Evolutionary conservation across 177 flowering plant genomes (phyloP), one percentile per base, ranked within the genome.

Genomic region (Tripterygium wilfordii): DNA sequence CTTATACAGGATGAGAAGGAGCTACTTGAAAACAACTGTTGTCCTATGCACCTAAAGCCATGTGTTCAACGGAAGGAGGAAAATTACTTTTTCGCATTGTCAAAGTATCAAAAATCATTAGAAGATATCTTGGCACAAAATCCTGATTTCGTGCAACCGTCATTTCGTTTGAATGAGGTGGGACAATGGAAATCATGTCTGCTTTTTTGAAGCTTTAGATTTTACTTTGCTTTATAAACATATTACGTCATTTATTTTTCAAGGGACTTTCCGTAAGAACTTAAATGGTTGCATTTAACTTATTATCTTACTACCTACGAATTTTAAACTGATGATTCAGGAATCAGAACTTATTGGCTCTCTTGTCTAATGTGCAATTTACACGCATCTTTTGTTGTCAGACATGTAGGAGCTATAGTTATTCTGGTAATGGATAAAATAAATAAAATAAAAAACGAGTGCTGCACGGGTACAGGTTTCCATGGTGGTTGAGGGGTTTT

Each of bases 1-100:
- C n/a, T n/a, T n/a, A n/a, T 60, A 47, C 67, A 91, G 98, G 98
- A 91, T 73, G 90, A 78, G 68, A 88, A 88, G 45, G 98, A 91
- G 59, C 65, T 91, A 65, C 83, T 83, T 58, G 82, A 72, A 18
- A 68, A 85, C 57, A 80, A 76, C 10, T 77, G 81, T 58, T 91
- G 96, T 47, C 96, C 98, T 8, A 53, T 82, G 56, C 98, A 91
- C 63, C 71, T 82, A 36, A 88, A 85, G 76, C 95, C 98, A 51
- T 91, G 98, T 64, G 67, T 72, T 29, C 19, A 33, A 15, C 68
- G 98, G 53, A 91, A 77, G 64, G 96, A 88, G 68, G 90, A 88
- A 51, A 91, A 91, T 62, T 91, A 82, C 69, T 91, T 91, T 60
- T 91, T 91, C 71, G 87, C 92, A 24, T 61, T 88, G 54, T 85